Base-by-base conservation (phyloP, 1,284 basidiomycete genomes). In the Papiliotrema laurentii region DNA sequence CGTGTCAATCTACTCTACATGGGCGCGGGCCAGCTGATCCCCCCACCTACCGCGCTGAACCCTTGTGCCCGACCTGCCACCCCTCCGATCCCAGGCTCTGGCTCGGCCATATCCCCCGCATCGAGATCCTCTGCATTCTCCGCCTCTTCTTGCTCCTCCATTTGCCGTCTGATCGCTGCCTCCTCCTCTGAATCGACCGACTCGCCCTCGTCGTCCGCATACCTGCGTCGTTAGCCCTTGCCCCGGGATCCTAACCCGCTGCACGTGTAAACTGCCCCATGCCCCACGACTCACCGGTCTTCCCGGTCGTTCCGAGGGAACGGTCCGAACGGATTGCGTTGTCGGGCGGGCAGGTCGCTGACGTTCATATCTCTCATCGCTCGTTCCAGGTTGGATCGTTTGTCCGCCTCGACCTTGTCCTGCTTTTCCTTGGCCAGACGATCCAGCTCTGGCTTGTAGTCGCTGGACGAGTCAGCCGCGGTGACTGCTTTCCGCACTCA, bases 401-500 rank as follows among this genome's bases (percentile, higher is more conserved):
- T 87, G 56, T 80, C 78, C 45, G 81, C 82, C 60, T 83, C 78
- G 10, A 81, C 78, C 60, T 82, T 80, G 50, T 85, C 51, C 81
- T 63, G 58, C 39, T 64, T 56, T 51, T 80, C 75, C 31, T 74
- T 72, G 7, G 75, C 72, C 14, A 89, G 81, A 39, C 84, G 81
- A 47, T 86, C 81, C 3, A 98, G 80, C 65, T 97, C 91, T 0
- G 93, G 92, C 38, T 91, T 80, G 72, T 97, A 97, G 55, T 93
- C 89, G 53, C 89, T 91, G 66, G 2, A 10, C 9, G n/a, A n/a
- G 39, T 41, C 31, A 33, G 9, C 27, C 14, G 10, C 41, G 9
- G 41, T 30, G 36, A 41, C 40, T 34, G 49, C 43, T 27, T 43
- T 37, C 22, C 24, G 9, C 5, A 73, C 81, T 63, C 65, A 92